Conservation (phyloP, 805 yeast genomes). For the Priceomyces fermenticarens region DNA sequence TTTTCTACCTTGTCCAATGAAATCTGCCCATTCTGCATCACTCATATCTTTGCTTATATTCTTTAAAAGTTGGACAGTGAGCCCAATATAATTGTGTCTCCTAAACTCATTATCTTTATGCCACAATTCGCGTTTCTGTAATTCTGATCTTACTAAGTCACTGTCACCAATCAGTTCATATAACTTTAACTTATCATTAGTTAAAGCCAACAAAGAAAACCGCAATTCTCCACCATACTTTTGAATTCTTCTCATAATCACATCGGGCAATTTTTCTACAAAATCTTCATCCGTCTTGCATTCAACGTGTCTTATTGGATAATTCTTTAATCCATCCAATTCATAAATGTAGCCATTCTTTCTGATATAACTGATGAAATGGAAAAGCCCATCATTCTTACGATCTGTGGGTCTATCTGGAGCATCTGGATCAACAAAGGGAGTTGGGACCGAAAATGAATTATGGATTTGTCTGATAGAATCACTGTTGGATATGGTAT, state of each 20-base stretch:
- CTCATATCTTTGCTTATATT: slow-evolving; percentile 31
- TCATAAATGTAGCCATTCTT: slow-evolving; percentile 50
- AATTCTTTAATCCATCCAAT: slow-evolving; percentile 57
- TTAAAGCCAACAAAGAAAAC: slow-evolving; percentile 54
- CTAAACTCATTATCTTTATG: slow-evolving; percentile 52
- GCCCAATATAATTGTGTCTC: slow-evolving; percentile 50
- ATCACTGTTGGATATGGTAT: slow-evolving; percentile 58
- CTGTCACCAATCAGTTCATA: slow-evolving; percentile 38
- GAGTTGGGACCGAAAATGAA: slow-evolving; percentile 55
- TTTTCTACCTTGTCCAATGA: slow-evolving; percentile 23
- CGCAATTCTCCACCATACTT: slow-evolving; percentile 50
- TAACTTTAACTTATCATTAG: slow-evolving; percentile 46
- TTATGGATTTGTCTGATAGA: slow-evolving; percentile 55
- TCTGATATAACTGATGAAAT: slow-evolving; percentile 55
- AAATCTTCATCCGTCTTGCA: slow-evolving; percentile 42
- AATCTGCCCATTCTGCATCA: slow-evolving; percentile 39
- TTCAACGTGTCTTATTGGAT: slow-evolving; percentile 50
- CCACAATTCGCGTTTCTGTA: slow-evolving; percentile 51
- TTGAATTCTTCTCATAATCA: slow-evolving; percentile 45
- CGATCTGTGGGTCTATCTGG: slow-evolving; percentile 20
- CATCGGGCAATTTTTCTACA: slow-evolving; percentile 38
- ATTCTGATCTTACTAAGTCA: slow-evolving; percentile 35
- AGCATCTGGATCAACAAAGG: slow-evolving; percentile 46
- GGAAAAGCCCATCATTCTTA: slow-evolving; percentile 54
- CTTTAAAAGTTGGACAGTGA: slow-evolving; percentile 45